A percentile compares a stretch with the other conserved stretches of the same genome.
Evolutionary conservation across 2,329 filamentous ascomycete genomes (phyloP).

Genomic region (Lasiodiplodia sp.): DNA sequence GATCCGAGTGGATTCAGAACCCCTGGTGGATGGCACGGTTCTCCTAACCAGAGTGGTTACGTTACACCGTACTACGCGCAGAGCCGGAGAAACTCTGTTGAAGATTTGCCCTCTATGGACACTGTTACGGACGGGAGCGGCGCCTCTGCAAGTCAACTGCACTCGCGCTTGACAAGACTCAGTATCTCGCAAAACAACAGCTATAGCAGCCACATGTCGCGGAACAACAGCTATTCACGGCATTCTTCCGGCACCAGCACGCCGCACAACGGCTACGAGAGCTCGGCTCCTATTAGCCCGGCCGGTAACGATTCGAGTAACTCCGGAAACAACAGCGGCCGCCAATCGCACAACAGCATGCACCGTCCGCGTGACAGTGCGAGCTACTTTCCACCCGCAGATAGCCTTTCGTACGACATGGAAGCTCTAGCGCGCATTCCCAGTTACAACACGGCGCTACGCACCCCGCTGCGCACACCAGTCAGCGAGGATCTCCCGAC

Average conservation of each 20-base stretch:
- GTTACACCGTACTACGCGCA: slow-evolving; percentile 80
- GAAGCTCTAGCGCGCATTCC: slow-evolving; percentile 57
- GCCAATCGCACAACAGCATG: slow-evolving; percentile 34
- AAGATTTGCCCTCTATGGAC: slow-evolving; percentile 72
- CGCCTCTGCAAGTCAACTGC: slow-evolving; percentile 68
- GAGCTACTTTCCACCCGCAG: slow-evolving; percentile 31
- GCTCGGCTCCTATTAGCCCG: slow-evolving; percentile 26
- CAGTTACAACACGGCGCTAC: slow-evolving; percentile 59
- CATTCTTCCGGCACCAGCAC: slow-evolving; percentile 47
- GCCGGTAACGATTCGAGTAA: slow-evolving; percentile 20
- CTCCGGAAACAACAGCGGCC: slow-evolving; percentile 23
- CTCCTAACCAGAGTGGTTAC: slow-evolving; percentile 52
- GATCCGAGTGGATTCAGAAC: slow-evolving; percentile 84
- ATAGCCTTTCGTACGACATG: slow-evolving; percentile 52
- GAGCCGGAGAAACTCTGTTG: slow-evolving; percentile 76
- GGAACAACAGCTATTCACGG: slow-evolving; percentile 30
- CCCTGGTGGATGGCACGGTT: slow-evolving; percentile 56
- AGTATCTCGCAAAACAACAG: slow-evolving; percentile 44
- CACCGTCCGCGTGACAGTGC: slow-evolving; percentile 21
- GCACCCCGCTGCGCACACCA: slow-evolving; percentile 53
- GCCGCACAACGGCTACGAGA: slow-evolving; percentile 35
- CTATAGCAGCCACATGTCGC: slow-evolving; percentile 26
- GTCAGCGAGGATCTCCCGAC: slow-evolving; percentile 52
- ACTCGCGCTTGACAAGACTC: slow-evolving; percentile 70
- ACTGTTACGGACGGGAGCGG: slow-evolving; percentile 47